phyloP scores from a whole-genome alignment of 1,284 basidiomycete species.

The Cutaneotrichosporon arboriforme region DNA sequence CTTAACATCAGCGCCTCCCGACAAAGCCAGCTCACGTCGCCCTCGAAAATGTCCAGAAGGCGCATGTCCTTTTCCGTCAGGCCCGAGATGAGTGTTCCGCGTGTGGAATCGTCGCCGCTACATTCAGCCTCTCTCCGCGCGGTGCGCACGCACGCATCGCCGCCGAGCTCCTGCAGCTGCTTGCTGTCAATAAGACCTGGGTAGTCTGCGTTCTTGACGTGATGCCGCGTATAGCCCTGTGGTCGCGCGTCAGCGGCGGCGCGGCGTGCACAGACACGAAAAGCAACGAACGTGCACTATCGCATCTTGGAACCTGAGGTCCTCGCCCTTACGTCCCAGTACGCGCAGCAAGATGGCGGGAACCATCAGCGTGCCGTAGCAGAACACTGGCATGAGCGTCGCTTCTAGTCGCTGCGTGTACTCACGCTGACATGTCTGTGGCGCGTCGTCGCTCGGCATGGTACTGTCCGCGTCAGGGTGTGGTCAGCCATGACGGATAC shows the following conservation, averaged over 20 bases:
- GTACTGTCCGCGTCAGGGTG: constrained; percentile 7
- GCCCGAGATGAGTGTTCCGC: constrained; percentile 65
- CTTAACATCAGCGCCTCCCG: not conserved
- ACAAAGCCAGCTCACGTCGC: constrained; percentile 44
- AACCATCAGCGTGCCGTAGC: constrained; percentile 78
- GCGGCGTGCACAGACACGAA: not conserved
- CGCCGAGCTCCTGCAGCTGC: constrained; percentile 17
- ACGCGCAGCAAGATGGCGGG: constrained; percentile 63
- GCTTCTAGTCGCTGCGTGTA: too few species aligned
- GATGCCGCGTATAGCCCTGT: constrained; percentile 71
- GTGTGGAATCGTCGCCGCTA: constrained; percentile 55
- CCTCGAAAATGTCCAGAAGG: constrained; percentile 70
- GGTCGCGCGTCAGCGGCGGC: constrained; percentile 3
- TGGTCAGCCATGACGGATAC: too few species aligned
- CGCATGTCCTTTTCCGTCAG: constrained; percentile 58
- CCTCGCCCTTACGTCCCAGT: constrained; percentile 56
- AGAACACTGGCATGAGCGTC: constrained; percentile 59
- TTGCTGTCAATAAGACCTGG: constrained; percentile 60
- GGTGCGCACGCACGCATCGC: not conserved
- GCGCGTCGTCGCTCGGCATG: constrained; percentile 8
- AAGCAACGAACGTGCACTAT: constrained; percentile 50
- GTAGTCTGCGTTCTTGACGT: constrained; percentile 62
- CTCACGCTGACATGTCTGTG: constrained; percentile 7
- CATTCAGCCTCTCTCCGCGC: constrained; percentile 45
- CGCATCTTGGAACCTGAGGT: constrained; percentile 58